Evolutionary conservation across 192 early-diverging fungal genomes (phyloP), one percentile per base, ranked within the genome.

Genomic region (Powellomyces hirtus): DNA sequence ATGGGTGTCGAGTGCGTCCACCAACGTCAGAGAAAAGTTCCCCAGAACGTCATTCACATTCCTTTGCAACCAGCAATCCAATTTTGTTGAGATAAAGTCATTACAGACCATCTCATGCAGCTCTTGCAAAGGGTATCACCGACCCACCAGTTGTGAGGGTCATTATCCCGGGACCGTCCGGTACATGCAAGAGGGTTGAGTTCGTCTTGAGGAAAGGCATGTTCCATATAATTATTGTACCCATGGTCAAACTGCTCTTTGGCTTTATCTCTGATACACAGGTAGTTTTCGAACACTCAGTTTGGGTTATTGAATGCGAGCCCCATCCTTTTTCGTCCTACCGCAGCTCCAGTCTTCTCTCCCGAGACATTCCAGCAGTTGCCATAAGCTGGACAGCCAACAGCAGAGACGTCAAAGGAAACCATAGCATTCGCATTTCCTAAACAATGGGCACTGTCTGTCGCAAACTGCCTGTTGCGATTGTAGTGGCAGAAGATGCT

Each of bases 1-100:
- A 52, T 97, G 77, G 4, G 92, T 87, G 60, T 98, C 96, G 6
- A 98, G 80, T 0, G 88, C 84, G 78, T 98, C 96, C 7, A 98
- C 83, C 34, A 98, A 80, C n/a, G 96, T 98, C 46, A 96, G 73
- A 3, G 92, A 86, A 70, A 87, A 98, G 80, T 95, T 92, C 3
- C 96, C 96, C 24, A 98, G 75, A n/a, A 97, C 93, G 69, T 98
- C 96, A 69, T 97, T 98, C 40, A 93, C 68, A 66, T 83, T 80
- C 55, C 84, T 81, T 34, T 50, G 29, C 35, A 61, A 20, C 40
- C 11, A 42, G 11, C 10, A n/a, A 42, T n/a, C 40, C 10, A n/a
- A n/a, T 42, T 42, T 13, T 13, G n/a, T 42, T 42, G 11, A n/a
- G 11, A 42, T 42, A n/a, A n/a, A n/a, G n/a, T n/a, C n/a, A n/a